A percentile compares a stretch with the other conserved stretches of the same genome.
Conservation (phyloP, 108 stramenopile species). For the Cyclostephanos tholiformis region DNA sequence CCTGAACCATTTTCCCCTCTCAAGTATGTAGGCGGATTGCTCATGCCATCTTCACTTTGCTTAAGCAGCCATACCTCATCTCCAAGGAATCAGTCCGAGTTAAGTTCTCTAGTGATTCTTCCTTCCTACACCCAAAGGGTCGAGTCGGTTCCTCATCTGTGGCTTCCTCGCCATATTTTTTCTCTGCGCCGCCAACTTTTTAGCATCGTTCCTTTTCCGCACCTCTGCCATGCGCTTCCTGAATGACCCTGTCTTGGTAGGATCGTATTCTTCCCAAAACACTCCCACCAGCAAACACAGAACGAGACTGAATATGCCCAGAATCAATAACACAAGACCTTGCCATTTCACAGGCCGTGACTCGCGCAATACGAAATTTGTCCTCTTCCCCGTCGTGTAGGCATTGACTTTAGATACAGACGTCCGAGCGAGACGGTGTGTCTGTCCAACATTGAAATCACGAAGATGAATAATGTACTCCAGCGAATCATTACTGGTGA, state of each 20-base stretch:
- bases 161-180: conserved; percentile 13
- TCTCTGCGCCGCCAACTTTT: conserved; percentile 3
- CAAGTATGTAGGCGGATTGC: no score
- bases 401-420: conserved; percentile 66
- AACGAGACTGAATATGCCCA: conserved; percentile 68
- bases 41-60: no score
- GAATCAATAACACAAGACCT: conserved; percentile 65
- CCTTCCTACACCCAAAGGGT: not conserved
- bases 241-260: conserved; percentile 45
- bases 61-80: no score
- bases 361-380: conserved; percentile 68
- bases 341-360: conserved; percentile 60
- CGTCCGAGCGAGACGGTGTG: conserved; percentile 60
- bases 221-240: conserved; percentile 39
- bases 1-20: no score
- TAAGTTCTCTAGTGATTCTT: no score
- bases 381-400: conserved; percentile 65
- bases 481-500: conserved; percentile 16
- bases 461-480: conserved; percentile 61
- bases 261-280: conserved; percentile 69
- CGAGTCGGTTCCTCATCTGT: not conserved
- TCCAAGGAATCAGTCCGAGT: no score
- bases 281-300: conserved; percentile 72
- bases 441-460: conserved; percentile 65
- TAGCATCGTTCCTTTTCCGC: conserved; percentile 26